Evolutionary conservation across 495 filamentous ascomycete species (phyloP).

Genomic region (Penicillium paradoxum): DNA sequence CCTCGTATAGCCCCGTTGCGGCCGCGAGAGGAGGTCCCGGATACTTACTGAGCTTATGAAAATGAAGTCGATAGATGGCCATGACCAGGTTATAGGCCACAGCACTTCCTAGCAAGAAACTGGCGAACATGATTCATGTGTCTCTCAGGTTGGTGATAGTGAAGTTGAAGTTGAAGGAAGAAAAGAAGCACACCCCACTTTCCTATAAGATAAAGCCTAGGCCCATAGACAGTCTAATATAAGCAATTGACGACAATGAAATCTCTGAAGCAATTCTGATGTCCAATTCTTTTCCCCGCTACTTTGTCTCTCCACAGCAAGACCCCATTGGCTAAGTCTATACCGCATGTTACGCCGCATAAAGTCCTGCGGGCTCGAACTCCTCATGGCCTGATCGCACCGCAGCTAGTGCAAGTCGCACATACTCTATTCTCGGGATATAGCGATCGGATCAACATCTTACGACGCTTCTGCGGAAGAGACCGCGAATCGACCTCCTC

Average conservation of each 20-base stretch:
- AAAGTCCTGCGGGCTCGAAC: not conserved
- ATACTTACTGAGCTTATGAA: constrained; percentile 38
- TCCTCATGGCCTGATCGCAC: not conserved
- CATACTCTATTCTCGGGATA: not conserved
- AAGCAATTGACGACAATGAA: not conserved
- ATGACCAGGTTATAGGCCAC: constrained; percentile 22
- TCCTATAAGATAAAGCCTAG: not conserved
- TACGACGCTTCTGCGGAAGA: not conserved
- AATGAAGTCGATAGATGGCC: constrained; percentile 30
- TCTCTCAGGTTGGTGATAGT: not conserved
- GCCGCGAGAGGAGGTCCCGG: constrained; percentile 46
- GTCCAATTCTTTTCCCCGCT: not conserved
- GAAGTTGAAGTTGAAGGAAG: not conserved
- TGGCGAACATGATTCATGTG: constrained; percentile 15
- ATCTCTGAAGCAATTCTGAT: not conserved
- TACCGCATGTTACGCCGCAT: constrained; percentile 5
- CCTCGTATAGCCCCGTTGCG: constrained; percentile 40
- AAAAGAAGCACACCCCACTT: not conserved
- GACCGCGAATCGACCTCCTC: not conserved
- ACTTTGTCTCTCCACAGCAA: not conserved
- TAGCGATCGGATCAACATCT: not conserved
- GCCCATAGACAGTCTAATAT: not conserved
- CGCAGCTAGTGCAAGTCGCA: not conserved
- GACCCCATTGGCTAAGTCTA: not conserved
- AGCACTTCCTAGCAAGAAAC: constrained; percentile 21